These are phyloP conservation scores for Sclerotinia sclerotiorum DNA, from an alignment of 2,329 filamentous ascomycete species.

Conservation along the genomic window DNA sequence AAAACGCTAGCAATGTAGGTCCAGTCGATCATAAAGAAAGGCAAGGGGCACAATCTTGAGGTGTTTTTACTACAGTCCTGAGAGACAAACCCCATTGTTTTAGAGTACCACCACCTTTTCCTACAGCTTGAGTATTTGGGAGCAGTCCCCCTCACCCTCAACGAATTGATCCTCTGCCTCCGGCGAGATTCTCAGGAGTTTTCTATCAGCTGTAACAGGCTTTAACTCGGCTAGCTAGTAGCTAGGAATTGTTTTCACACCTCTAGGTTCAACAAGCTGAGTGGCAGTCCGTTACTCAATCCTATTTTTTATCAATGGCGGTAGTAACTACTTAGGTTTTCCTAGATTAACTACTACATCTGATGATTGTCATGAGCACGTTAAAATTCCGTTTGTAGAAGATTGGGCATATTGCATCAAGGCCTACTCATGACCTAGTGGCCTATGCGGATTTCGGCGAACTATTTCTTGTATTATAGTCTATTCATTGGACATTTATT, in stretches of 20 bases:
- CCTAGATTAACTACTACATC: background rate
- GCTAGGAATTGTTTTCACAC: background rate
- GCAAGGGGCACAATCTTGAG: background rate
- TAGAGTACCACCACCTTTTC: background rate
- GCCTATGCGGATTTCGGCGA: background rate
- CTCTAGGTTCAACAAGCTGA: background rate
- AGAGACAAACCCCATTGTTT: background rate
- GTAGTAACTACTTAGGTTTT: background rate
- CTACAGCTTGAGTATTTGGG: background rate
- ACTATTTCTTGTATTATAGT: constrained; percentile 22
- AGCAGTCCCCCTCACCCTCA: background rate
- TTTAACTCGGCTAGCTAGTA: background rate
- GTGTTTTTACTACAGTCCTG: background rate
- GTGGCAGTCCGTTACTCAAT: background rate
- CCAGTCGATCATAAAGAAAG: background rate
- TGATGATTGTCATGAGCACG: background rate
- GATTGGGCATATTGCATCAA: background rate
- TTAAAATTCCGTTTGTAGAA: background rate
- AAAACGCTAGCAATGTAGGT: background rate
- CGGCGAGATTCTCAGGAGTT: background rate
- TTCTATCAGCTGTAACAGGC: background rate
- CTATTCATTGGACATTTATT: background rate
- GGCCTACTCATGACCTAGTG: too few relatives aligned
- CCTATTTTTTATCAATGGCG: background rate
- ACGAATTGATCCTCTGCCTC: background rate